Evolutionary conservation across 1,139 yeast species (phyloP), one percentile per base, ranked within the genome.

Genomic region (Sugiyamaella neomexicana): DNA sequence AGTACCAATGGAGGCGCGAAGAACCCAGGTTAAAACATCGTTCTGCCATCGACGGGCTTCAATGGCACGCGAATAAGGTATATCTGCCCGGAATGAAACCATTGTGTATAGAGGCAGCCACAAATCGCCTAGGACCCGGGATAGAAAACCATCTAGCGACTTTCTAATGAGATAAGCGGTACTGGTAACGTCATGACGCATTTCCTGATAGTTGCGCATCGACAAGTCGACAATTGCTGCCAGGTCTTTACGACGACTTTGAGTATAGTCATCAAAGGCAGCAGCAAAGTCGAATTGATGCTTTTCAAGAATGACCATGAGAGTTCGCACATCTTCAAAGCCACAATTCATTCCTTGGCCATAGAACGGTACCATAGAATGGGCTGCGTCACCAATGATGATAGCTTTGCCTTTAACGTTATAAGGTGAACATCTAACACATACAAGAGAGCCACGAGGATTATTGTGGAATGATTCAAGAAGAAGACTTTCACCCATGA

Each of bases 281-380:
- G 63, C 61, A 1, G 65, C 65, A 31, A 85, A 72, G 52, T 79
- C 72, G n/a, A 69, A 72, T 1, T 74, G 64, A 55, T 60, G 50
- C 48, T 71, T 58, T 23, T 73, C 67, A 46, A 89, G 67, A 13
- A 82, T 68, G 41, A 79, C 77, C 74, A 86, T 73, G 54, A 91
- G 73, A 1, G 85, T 81, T 51, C 84, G 76, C 10, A 90, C 90
- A 64, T 91, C 97, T 69, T 91, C 97, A 67, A 91, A 86, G 1
- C 98, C 98, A 67, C 97, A 89, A 68, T 91, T 91, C 95, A 91
- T 86, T 2, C 98, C 98, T 69, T 91, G 98, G 6, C 97, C 97
- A 65, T 90, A 91, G 68, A 91, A 91, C 12, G 98, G 98, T 3
- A 91, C 97, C 97, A 90, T 90, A 13, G 95, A 84, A 70, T 91